Evolutionary conservation across 2,329 filamentous ascomycete species (phyloP).

Genomic region (Colletotrichum spaethianum): DNA sequence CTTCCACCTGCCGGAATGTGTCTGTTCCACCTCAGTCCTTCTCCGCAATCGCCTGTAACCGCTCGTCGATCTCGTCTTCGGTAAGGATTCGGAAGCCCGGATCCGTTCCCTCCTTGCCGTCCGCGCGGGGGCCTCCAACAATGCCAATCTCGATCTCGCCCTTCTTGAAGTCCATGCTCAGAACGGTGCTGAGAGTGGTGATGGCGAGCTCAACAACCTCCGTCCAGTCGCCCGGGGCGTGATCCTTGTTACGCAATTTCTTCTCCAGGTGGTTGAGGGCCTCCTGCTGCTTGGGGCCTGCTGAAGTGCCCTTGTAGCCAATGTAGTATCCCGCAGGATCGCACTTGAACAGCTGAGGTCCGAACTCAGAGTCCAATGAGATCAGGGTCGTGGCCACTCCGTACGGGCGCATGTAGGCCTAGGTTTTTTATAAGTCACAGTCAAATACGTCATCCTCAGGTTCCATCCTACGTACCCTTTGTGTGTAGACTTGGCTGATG

Average conservation of each 20-base stretch:
- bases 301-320: conserved; percentile 98
- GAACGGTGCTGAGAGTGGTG: conserved; percentile 92
- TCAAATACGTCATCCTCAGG: background rate
- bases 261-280: conserved; percentile 98
- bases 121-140: conserved; percentile 86
- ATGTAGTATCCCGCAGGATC: conserved; percentile 98
- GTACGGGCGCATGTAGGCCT: conserved; percentile 97
- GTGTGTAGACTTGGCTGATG: conserved; percentile 99
- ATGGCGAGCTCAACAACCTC: conserved; percentile 98
- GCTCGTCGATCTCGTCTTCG: conserved; percentile 98
- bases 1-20: conserved; percentile 29
- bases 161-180: conserved; percentile 99
- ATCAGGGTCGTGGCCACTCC: conserved; percentile 96
- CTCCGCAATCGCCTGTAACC: conserved; percentile 97
- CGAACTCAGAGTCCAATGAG: conserved; percentile 91
- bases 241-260: conserved; percentile 99
- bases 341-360: conserved; percentile 97
- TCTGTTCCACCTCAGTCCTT: conserved; percentile 80
- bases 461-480: conserved; percentile 74
- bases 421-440: conserved; percentile 43
- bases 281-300: conserved; percentile 98
- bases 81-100: conserved; percentile 88
- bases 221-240: conserved; percentile 92
- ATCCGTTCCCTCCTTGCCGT: conserved; percentile 87
- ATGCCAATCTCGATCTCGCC: conserved; percentile 98